Evolutionary conservation across 176 grass and related monocot genomes (phyloP).

Genomic region (Ensete glaucum): DNA sequence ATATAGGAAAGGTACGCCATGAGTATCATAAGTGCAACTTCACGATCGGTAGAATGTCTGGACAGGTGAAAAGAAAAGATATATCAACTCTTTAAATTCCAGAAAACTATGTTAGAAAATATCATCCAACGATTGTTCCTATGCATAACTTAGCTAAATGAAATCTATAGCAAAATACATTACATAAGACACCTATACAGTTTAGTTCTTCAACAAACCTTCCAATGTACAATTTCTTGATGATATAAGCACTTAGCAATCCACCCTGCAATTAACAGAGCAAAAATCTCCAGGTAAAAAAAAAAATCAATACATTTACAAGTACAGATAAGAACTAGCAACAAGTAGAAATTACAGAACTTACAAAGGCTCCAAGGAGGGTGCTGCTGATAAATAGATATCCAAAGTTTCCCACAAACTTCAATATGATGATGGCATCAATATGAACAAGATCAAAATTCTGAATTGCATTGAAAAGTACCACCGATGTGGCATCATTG

Average conservation of each 20-base stretch:
- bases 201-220: slow-evolving; percentile 29
- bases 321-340: neutral
- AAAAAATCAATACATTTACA: neutral
- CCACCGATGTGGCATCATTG: slow-evolving; percentile 92
- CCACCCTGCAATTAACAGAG: slow-evolving; percentile 41
- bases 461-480: slow-evolving; percentile 92
- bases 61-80: slow-evolving; percentile 10
- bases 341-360: slow-evolving; percentile 6
- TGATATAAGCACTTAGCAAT: slow-evolving; percentile 84
- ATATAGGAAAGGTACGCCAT: slow-evolving; percentile 99
- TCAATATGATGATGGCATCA: slow-evolving; percentile 54
- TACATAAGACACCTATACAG: neutral
- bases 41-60: slow-evolving; percentile 98
- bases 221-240: slow-evolving; percentile 96
- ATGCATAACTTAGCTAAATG: neutral
- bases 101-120: neutral
- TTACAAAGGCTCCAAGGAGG: slow-evolving; percentile 91
- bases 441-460: slow-evolving; percentile 68
- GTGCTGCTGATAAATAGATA: slow-evolving; percentile 86
- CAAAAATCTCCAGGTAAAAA: neutral
- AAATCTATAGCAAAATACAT: neutral
- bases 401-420: slow-evolving; percentile 54
- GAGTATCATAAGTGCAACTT: slow-evolving; percentile 94
- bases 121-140: no score
- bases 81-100: neutral